A percentile compares a stretch with the other conserved stretches of the same genome.
phyloP scores from a whole-genome alignment of 176 grass and related monocot genomes.

The Triticum urartu region DNA sequence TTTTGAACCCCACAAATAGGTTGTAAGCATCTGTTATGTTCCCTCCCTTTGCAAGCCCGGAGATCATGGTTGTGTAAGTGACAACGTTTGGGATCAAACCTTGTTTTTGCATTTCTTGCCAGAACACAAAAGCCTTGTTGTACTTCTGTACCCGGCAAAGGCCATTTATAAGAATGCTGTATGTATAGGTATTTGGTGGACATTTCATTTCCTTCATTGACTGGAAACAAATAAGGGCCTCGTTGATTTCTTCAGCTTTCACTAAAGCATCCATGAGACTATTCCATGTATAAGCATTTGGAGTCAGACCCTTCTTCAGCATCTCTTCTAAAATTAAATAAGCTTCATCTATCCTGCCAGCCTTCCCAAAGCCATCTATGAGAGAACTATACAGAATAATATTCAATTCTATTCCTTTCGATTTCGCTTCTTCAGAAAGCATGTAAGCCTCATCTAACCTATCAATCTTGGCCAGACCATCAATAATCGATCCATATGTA shows the following conservation, averaged over 20 bases:
- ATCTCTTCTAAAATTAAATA: constrained; percentile 98
- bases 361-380: constrained; percentile 93
- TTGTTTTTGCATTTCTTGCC: constrained; percentile 96
- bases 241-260: constrained; percentile 92
- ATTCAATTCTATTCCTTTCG: constrained; percentile 65
- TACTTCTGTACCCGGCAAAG: constrained; percentile 87
- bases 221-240: constrained; percentile 90
- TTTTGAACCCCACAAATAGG: constrained; percentile 85
- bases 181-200: constrained; percentile 76
- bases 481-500: constrained; percentile 87
- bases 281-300: constrained; percentile 97
- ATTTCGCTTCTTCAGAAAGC: constrained; percentile 99
- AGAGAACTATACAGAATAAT: constrained; percentile 91
- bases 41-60: constrained; percentile 78
- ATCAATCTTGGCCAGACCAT: constrained; percentile 94
- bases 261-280: constrained; percentile 84
- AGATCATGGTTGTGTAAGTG: constrained; percentile 96
- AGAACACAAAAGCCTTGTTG: constrained; percentile 96
- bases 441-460: constrained; percentile 96
- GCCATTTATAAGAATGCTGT: constrained; percentile 87
- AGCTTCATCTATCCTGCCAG: constrained; percentile 95
- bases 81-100: constrained; percentile 75
- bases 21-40: constrained; percentile 75
- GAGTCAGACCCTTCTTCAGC: constrained; percentile 84
- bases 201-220: constrained; percentile 95